phyloP scores from a whole-genome alignment of 495 filamentous ascomycete species.

The Neurospora sp. region DNA sequence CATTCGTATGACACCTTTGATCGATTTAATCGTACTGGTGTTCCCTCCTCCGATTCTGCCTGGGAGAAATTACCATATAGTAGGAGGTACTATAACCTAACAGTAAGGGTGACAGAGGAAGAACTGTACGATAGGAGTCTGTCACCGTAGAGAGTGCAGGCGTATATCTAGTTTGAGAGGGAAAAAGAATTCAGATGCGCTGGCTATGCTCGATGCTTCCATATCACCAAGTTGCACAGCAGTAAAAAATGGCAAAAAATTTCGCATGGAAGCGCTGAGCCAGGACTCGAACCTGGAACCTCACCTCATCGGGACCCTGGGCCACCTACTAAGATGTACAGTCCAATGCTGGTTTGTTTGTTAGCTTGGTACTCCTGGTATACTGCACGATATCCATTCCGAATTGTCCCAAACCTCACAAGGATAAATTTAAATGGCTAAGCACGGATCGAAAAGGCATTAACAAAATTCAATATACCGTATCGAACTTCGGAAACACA shows the following conservation, averaged over 20 bases:
- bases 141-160: background rate
- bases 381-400: too few species aligned
- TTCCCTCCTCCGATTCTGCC: background rate
- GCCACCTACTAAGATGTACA: background rate
- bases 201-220: background rate
- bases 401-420: too few species aligned
- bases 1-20: background rate
- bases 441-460: too few species aligned
- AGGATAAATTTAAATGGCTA: too few species aligned
- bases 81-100: background rate
- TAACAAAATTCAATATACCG: too few species aligned
- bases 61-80: background rate
- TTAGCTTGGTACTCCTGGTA: too few species aligned
- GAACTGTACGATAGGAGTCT: background rate
- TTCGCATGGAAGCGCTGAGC: background rate
- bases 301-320: background rate
- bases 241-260: background rate
- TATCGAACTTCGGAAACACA: too few species aligned
- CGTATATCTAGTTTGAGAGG: too few species aligned
- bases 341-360: too few species aligned
- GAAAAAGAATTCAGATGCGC: background rate
- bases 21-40: background rate
- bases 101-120: background rate
- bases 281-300: background rate
- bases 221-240: background rate